These are phyloP conservation scores for Rosa hybrid DNA, from an alignment of 331 rosid genomes.

Conservation along the genomic window DNA sequence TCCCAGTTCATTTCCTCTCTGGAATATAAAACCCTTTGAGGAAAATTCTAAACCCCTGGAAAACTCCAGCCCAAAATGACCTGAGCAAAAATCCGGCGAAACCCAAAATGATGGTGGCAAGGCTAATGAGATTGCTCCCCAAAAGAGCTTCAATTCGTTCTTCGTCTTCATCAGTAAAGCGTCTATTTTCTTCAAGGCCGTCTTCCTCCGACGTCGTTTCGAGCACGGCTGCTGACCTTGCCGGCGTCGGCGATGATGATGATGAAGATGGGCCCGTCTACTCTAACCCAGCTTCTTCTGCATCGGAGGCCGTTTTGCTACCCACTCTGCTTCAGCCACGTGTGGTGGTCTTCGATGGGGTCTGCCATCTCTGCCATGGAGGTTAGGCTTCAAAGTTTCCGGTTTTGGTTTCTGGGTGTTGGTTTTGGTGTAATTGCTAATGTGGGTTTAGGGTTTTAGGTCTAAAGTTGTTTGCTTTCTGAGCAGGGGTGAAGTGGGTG, in stretches of 20 bases:
- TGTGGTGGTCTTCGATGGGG: conserved; percentile 76
- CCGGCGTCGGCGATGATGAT: conserved; percentile 17
- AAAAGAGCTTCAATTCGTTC: conserved; percentile 4
- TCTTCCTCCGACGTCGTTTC: conserved; percentile 12
- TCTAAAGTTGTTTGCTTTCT: neutral
- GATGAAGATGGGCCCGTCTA: conserved; percentile 5
- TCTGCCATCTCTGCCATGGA: conserved; percentile 79
- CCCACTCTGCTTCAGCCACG: conserved; percentile 71
- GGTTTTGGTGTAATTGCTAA: neutral
- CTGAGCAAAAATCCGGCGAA: neutral
- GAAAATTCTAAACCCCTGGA: neutral
- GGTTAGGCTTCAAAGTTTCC: conserved; percentile 33
- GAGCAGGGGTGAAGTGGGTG: conserved; percentile 74
- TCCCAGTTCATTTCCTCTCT: neutral
- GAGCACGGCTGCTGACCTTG: conserved; percentile 16
- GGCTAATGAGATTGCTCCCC: conserved; percentile 16
- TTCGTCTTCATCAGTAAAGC: conserved; percentile 11
- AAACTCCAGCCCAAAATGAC: neutral
- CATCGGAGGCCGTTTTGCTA: neutral
- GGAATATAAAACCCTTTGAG: neutral
- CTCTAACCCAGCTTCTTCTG: conserved; percentile 10
- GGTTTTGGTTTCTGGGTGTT: neutral
- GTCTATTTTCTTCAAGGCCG: neutral
- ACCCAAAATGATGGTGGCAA: conserved; percentile 18
- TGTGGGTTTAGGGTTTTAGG: neutral